A percentile compares a stretch with the other conserved stretches of the same genome.
These are phyloP conservation scores for Penicillium ucsense DNA, from an alignment of 495 filamentous ascomycete species.

Conservation along the genomic window DNA sequence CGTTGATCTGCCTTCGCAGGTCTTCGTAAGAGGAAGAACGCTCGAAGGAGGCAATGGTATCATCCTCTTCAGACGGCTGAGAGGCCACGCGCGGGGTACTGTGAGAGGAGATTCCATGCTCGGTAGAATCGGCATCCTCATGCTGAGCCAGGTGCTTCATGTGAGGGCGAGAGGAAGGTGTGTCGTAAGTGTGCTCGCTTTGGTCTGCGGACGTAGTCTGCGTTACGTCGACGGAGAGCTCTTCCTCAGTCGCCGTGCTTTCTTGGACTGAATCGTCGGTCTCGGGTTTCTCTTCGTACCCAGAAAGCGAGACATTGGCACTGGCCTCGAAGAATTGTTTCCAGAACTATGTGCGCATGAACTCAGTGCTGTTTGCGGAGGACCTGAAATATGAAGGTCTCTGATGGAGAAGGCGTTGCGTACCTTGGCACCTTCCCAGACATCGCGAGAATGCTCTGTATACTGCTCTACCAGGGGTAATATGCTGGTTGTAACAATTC, in stretches of 20 bases:
- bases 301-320: slow-evolving; percentile 93
- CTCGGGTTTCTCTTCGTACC: slow-evolving; percentile 72
- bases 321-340: slow-evolving; percentile 99
- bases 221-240: slow-evolving; percentile 40
- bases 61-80: slow-evolving; percentile 41
- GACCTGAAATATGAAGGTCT: neutral
- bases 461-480: slow-evolving; percentile 94
- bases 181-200: slow-evolving; percentile 23
- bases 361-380: too few species aligned
- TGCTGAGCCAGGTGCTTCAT: slow-evolving; percentile 18
- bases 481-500: slow-evolving; percentile 90
- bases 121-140: slow-evolving; percentile 44
- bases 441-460: slow-evolving; percentile 81
- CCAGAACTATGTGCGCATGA: slow-evolving; percentile 64
- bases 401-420: neutral
- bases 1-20: slow-evolving; percentile 19
- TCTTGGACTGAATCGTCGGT: slow-evolving; percentile 41
- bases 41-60: slow-evolving; percentile 49
- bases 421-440: slow-evolving; percentile 94
- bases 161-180: slow-evolving; percentile 21
- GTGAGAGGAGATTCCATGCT: slow-evolving; percentile 46
- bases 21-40: slow-evolving; percentile 29
- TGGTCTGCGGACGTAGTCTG: slow-evolving; percentile 22
- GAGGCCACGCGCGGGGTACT: slow-evolving; percentile 43
- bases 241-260: slow-evolving; percentile 40